Percentiles rank a stretch among this genome's conserved stretches.
Evolutionary conservation across 345 rosid species (phyloP).

Genomic region (Litchi chinensis): DNA sequence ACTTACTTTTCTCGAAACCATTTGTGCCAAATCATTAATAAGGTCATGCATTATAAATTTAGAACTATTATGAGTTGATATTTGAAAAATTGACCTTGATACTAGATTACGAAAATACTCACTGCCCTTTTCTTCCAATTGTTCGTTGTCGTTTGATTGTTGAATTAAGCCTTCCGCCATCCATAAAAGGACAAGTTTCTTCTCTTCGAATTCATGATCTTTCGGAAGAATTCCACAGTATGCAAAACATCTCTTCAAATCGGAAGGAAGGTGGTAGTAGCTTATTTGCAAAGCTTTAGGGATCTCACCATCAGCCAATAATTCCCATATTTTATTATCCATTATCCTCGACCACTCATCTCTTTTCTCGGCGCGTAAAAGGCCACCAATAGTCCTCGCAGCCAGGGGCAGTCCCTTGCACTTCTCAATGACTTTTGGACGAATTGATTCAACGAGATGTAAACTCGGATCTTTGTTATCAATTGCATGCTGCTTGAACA

Average conservation of each 20-base stretch:
- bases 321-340: not conserved
- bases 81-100: slow-evolving; percentile 24
- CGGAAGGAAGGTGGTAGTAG: not conserved
- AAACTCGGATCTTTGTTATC: not conserved
- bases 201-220: not conserved
- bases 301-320: not conserved
- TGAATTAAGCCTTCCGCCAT: slow-evolving; percentile 4
- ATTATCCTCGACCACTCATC: not conserved
- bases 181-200: not conserved
- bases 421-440: not conserved
- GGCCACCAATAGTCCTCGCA: not conserved
- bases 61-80: not conserved
- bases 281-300: not conserved
- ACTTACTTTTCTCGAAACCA: not conserved
- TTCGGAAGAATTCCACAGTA: not conserved
- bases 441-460: not conserved
- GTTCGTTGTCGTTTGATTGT: too few relatives aligned
- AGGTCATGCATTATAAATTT: slow-evolving; percentile 2
- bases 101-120: slow-evolving; percentile 5
- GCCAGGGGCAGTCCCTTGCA: not conserved
- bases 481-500: not conserved
- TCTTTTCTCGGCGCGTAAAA: not conserved
- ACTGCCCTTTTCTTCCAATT: not conserved
- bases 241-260: slow-evolving; percentile 6
- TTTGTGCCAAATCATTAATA: not conserved